Conservation (phyloP, 805 yeast genomes). For the Metschnikowia santaceciliae region DNA sequence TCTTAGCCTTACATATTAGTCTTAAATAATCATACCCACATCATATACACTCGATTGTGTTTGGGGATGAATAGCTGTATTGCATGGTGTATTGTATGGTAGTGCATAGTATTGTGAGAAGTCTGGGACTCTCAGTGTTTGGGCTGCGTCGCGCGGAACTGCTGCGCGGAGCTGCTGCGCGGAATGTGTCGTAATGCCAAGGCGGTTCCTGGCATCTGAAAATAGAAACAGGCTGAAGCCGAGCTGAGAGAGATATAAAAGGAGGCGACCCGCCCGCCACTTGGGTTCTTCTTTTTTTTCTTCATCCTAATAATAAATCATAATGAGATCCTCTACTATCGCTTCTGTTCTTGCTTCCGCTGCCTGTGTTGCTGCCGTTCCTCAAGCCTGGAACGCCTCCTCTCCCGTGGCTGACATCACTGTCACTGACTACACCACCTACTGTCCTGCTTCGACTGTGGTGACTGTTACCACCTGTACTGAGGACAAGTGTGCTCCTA, state of each 20-base stretch:
- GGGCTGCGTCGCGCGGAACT: no score
- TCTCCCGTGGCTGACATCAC: slow-evolving; percentile 26
- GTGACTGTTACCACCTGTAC: slow-evolving; percentile 31
- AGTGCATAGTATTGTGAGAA: no score
- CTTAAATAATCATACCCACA: no score
- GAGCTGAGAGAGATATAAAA: not conserved
- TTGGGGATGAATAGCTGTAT: no score
- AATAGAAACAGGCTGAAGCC: not conserved
- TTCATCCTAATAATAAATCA: not conserved
- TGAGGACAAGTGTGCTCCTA: slow-evolving; percentile 24
- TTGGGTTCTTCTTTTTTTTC: not conserved
- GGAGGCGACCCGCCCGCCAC: not conserved
- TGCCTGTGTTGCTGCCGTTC: not conserved
- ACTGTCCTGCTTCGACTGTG: slow-evolving; percentile 35
- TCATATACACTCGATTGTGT: no score
- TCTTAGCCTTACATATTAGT: no score
- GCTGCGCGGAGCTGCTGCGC: not conserved
- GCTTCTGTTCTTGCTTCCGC: slow-evolving; percentile 1
- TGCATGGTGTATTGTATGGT: no score
- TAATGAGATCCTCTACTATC: slow-evolving; percentile 1
- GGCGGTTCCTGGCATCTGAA: not conserved
- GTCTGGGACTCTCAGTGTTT: no score
- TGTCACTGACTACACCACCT: slow-evolving; percentile 34
- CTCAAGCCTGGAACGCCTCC: slow-evolving; percentile 1
- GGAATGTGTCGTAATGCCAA: not conserved